Base-by-base conservation (phyloP, 352 stramenopile species). In the Globisporangium alternatum region DNA sequence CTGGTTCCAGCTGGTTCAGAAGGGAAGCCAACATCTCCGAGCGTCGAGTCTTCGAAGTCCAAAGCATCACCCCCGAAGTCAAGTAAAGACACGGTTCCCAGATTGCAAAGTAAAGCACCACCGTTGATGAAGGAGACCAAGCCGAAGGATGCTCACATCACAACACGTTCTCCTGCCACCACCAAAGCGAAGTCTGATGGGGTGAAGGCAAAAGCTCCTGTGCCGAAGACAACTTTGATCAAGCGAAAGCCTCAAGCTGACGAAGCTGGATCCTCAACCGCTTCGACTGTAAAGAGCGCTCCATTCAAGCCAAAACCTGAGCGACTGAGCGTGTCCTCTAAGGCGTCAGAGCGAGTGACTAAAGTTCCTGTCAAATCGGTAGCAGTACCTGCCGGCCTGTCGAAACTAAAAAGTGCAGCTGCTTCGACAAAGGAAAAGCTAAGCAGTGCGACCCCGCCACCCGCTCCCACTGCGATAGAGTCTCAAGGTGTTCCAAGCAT, bases 401-500 rank as follows among this genome's bases (percentile, higher is more conserved):
- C 39, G 2, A 55, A 33, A 39, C 19, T 12, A 15, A 22, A 30
- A 21, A 0, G 49, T 15, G 10, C 28, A 47, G n/a, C 43, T 43
- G 35, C 55, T 0, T 35, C 5, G 21, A 15, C 21, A 9, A 68
- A 60, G 28, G 43, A n/a, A 28, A 62, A 54, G 10, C 0, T 33
- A 4, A 37, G 35, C 19, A 51, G 22, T 19, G 30, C 65, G 22
- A 25, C 33, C 5, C 43, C 53, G 13, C 49, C 60, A 30, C 56
- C 63, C 13, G 63, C 47, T 62, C 45, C 70, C 51, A 31, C 59
- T 58, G 48, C 70, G 35, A 43, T 28, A 43, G 54, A 68, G 25
- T 25, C 21, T 9, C 62, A 75, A 25, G 60, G 60, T 1, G 47
- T 30, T 21, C 56, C 65, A 19, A 65, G 70, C 12, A 68, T 74